Base-by-base conservation (phyloP, 805 yeast species). In the Komagataella kurtzmanii region DNA sequence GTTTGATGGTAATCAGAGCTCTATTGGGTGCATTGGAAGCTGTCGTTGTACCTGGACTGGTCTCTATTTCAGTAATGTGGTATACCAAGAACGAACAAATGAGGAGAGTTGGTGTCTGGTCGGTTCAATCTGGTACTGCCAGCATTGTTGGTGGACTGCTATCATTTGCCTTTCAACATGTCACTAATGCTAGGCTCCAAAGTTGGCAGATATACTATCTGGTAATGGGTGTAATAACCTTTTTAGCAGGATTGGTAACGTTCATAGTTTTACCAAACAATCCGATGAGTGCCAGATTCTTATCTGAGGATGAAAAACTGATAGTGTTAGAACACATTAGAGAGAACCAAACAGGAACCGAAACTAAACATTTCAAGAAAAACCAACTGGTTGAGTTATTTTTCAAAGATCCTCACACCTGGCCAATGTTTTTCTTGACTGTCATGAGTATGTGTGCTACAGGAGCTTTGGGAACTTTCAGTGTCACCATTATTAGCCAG, bases 181-280 rank as follows among this genome's bases (percentile, higher is more conserved):
- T 79, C 24, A 55, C 60, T 6, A 68, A 67, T 24, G 66, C 70
- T 12, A 50, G 53, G 2, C 69, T 78, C 52, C 61, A 69, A 23
- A 73, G 81, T n/a, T 80, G 85, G 85, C 82, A 78, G 61, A 77
- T 80, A 48, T 72, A 79, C 64, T 80, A 78, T 60, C 58, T 80
- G 17, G 72, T 77, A 3, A 74, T 80, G 59, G 86, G 86, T 7
- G 49, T 76, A 2, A 58, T 77, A 14, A 80, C 85, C 3, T 62
- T 77, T 2, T 47, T 64, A 1, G 77, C 77, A 61, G 85, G 85
- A 5, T 45, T 74, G 1, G 44, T 67, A 0, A 70, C 76, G 7
- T 65, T 67, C 47, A 58, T 75, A 23, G 59, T 67, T 24, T 63
- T 79, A 46, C 86, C 86, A 1, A 75, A 77, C 57, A 77, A 73